Conservation (phyloP, 495 filamentous ascomycete species). For the Aspergillus ellipticus region DNA sequence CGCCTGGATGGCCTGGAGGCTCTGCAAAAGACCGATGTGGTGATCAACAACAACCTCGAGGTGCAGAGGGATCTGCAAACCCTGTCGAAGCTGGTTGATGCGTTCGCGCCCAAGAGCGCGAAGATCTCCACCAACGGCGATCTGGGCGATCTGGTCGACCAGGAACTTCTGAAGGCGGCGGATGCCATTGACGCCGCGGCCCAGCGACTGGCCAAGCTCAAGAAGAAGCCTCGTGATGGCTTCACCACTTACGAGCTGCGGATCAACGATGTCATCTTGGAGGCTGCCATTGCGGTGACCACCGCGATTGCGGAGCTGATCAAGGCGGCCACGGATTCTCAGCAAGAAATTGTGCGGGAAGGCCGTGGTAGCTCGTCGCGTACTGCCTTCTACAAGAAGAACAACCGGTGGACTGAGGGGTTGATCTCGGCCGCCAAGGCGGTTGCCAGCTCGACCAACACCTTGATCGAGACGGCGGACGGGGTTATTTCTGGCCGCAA, state of each 20-base stretch:
- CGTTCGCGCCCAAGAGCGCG: conserved; percentile 79
- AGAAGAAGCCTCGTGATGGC: conserved; percentile 87
- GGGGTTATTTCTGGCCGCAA: conserved; percentile 89
- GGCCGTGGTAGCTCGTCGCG: conserved; percentile 82
- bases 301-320: conserved; percentile 93
- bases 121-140: conserved; percentile 81
- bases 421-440: conserved; percentile 96
- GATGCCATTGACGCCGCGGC: conserved; percentile 92
- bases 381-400: conserved; percentile 99
- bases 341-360: conserved; percentile 96
- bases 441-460: conserved; percentile 87
- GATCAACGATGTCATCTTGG: conserved; percentile 91
- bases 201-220: conserved; percentile 80
- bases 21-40: conserved; percentile 86
- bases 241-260: conserved; percentile 96
- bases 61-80: conserved; percentile 87
- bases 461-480: conserved; percentile 93
- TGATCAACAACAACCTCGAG: conserved; percentile 94
- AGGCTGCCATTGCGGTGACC: conserved; percentile 93
- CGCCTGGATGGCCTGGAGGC: conserved; percentile 83
- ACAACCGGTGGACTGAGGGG: conserved; percentile 96
- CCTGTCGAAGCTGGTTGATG: conserved; percentile 86
- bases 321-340: conserved; percentile 89
- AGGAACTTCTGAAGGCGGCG: conserved; percentile 88
- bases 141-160: conserved; percentile 88